Percentiles rank a stretch among this genome's conserved stretches.
Evolutionary conservation across 805 yeast genomes (phyloP).

Genomic region (Lachancea quebecensis): DNA sequence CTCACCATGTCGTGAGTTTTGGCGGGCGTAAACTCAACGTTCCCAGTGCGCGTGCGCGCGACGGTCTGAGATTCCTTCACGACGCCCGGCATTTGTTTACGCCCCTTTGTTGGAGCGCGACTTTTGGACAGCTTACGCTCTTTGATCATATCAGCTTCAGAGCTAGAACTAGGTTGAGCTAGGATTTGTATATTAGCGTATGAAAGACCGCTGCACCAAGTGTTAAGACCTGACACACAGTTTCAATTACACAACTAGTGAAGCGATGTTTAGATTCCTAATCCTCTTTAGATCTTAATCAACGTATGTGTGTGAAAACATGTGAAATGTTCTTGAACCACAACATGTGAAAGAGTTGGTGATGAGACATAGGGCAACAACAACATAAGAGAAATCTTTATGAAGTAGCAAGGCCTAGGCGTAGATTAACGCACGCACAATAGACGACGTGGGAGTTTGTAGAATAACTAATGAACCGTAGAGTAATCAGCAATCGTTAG

Average conservation of each 20-base stretch:
- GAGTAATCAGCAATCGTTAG: no score
- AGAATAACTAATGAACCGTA: no score
- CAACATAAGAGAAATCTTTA: no score
- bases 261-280: no score
- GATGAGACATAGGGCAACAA: neutral
- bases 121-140: slow-evolving; percentile 3
- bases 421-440: no score
- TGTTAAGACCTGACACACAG: no score
- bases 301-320: neutral
- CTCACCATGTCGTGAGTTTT: slow-evolving; percentile 78
- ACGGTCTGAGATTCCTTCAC: slow-evolving; percentile 1
- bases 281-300: no score
- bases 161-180: slow-evolving; percentile 7
- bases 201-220: no score
- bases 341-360: slow-evolving; percentile 1
- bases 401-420: no score
- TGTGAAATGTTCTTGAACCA: slow-evolving; percentile 3
- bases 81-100: neutral
- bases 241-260: no score
- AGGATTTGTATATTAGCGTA: neutral
- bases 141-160: slow-evolving; percentile 1
- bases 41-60: slow-evolving; percentile 30
- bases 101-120: neutral
- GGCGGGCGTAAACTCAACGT: slow-evolving; percentile 32
- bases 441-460: no score